Evolutionary conservation across 495 filamentous ascomycete species (phyloP), one percentile per base, ranked within the genome.

Genomic region (Xylaria cubensis): DNA sequence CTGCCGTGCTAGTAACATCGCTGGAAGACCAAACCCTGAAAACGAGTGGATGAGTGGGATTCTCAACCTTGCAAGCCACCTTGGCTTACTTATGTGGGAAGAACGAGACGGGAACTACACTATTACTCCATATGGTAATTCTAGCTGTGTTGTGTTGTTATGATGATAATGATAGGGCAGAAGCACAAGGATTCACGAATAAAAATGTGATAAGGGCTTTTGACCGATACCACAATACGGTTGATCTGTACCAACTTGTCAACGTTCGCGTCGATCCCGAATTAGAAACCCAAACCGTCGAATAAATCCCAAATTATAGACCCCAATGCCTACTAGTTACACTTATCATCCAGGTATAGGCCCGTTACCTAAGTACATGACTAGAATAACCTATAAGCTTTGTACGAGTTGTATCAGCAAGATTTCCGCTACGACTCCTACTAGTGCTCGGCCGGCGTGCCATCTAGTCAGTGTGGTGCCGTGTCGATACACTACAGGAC

Each of bases 1-100:
- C 69, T 71, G 61, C 69, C 69, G 69, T 71, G 46, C 39, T 55
- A 69, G 41, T 69, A 69, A 69, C 46, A 59, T 61, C 41, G 53
- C 39, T 29, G 42, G 26, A 12, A 42, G 7, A 32, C 34, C 48
- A 56, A 67, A 56, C 46, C 65, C 10, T 10, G 48, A 44, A 55
- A 53, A 50, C 7, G 44, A 51, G 32, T 50, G 15, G 39, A 66
- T 53, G 64, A 32, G 24, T 36, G 19, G 67, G 67, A 69, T 69
- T 61, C 26, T 24, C 29, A 62, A 69, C 67, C 67, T 41, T 50
- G 67, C 53, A 58, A 39, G 21, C 44, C 48, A 64, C 34, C n/a
- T 41, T 55, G 24, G 51, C 24, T 19, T 51, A 15, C 6, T 13
- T 32, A 56, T 26, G 53, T 32, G 24, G 53, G 26, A 44, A 63